Evolutionary conservation across 257 asterid species (phyloP).

Genomic region (Lycium ferocissimum): DNA sequence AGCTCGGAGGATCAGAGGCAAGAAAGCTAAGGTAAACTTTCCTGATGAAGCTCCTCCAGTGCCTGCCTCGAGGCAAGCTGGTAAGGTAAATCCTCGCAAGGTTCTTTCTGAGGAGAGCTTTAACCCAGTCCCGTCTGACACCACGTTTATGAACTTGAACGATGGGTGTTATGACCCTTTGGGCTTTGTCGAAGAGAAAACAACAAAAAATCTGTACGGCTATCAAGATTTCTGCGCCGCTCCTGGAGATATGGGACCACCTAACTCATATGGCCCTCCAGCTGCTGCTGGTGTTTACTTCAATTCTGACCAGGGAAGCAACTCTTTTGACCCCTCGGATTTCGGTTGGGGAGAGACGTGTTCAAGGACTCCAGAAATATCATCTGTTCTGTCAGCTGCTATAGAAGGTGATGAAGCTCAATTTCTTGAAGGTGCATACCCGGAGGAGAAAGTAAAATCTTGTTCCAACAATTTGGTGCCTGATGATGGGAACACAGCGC

Average conservation of each 20-base stretch:
- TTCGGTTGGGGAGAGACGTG: slow-evolving; percentile 78
- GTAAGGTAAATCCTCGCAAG: slow-evolving; percentile 45
- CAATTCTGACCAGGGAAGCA: slow-evolving; percentile 82
- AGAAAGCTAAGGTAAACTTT: slow-evolving; percentile 46
- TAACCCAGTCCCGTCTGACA: slow-evolving; percentile 14
- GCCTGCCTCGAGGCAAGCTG: slow-evolving; percentile 47
- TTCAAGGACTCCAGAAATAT: slow-evolving; percentile 70
- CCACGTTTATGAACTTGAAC: slow-evolving; percentile 22
- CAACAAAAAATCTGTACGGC: slow-evolving; percentile 50
- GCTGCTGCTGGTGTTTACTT: slow-evolving; percentile 57
- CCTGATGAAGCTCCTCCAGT: slow-evolving; percentile 37
- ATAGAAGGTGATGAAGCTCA: slow-evolving; percentile 59
- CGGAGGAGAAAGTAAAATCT: slow-evolving; percentile 57
- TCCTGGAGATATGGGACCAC: slow-evolving; percentile 45
- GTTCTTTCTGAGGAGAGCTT: slow-evolving; percentile 37
- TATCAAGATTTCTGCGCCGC: slow-evolving; percentile 41
- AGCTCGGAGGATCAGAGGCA: slow-evolving; percentile 44
- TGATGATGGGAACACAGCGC: slow-evolving; percentile 32
- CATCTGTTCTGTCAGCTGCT: slow-evolving; percentile 66
- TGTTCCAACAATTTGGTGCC: slow-evolving; percentile 39
- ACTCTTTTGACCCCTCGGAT: slow-evolving; percentile 75
- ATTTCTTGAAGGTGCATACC: slow-evolving; percentile 48
- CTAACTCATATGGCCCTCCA: slow-evolving; percentile 47
- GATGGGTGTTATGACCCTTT: slow-evolving; percentile 43
- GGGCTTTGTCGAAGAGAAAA: slow-evolving; percentile 61